Evolutionary conservation across 805 yeast species (phyloP).

Genomic region (Clavispora carvajalis): DNA sequence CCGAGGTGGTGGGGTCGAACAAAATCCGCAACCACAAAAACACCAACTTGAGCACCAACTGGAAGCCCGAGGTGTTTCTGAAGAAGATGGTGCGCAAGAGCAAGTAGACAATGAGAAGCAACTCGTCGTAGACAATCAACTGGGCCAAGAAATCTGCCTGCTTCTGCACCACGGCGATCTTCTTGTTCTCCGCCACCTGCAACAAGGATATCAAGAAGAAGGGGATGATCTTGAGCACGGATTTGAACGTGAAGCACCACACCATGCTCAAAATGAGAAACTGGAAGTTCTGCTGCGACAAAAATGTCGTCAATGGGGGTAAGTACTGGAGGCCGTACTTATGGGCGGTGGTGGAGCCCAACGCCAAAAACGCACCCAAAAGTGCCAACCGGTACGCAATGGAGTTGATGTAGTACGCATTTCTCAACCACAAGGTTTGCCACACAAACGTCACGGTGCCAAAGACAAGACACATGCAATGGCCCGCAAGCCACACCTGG

Average conservation of each 20-base stretch:
- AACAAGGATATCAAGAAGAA: conserved; percentile 50
- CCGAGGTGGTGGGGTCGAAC: conserved; percentile 44
- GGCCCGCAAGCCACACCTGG: conserved; percentile 55
- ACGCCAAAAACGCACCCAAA: conserved; percentile 50
- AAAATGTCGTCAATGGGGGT: conserved; percentile 59
- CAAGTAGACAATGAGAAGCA: conserved; percentile 49
- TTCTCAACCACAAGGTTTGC: conserved; percentile 36
- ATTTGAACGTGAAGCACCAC: conserved; percentile 63
- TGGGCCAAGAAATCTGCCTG: conserved; percentile 36
- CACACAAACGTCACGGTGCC: conserved; percentile 37
- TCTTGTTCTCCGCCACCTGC: conserved; percentile 44
- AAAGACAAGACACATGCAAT: conserved; percentile 38
- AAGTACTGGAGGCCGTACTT: conserved; percentile 51
- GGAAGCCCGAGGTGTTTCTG: conserved; percentile 67
- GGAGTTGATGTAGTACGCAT: conserved; percentile 40
- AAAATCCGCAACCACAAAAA: conserved; percentile 72
- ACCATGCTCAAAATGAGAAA: conserved; percentile 47
- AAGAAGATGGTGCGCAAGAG: conserved; percentile 54
- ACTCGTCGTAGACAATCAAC: conserved; percentile 56
- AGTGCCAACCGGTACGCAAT: conserved; percentile 51
- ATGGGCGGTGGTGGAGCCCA: conserved; percentile 49
- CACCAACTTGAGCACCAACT: conserved; percentile 48
- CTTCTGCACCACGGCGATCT: conserved; percentile 37
- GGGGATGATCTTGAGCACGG: conserved; percentile 62
- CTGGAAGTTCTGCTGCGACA: conserved; percentile 76